Conservation (phyloP, 768 basidiomycete genomes). For the Pleurotus pulmonarius region DNA sequence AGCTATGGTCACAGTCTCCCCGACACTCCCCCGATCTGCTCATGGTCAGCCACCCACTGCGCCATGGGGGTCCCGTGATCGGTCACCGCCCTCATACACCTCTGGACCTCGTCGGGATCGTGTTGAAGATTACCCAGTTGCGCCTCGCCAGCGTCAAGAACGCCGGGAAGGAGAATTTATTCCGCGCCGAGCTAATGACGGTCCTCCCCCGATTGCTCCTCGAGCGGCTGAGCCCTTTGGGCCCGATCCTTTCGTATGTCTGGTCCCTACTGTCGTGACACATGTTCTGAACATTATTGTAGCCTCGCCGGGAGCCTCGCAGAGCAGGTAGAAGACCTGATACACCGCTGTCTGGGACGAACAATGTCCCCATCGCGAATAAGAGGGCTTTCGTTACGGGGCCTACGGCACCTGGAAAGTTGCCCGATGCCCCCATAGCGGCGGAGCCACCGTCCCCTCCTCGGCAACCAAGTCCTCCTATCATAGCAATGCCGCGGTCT, state of each 20-base stretch:
- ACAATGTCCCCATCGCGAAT: conserved; percentile 34
- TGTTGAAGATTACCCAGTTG: background rate
- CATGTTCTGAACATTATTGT: background rate
- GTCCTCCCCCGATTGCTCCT: conserved; percentile 1
- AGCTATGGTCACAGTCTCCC: conserved; percentile 20
- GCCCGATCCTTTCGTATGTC: background rate
- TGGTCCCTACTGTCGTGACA: no score
- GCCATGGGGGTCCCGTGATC: background rate
- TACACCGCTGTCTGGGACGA: conserved; percentile 27
- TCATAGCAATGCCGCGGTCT: no score
- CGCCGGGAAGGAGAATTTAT: background rate
- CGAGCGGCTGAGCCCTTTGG: background rate
- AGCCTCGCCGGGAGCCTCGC: conserved; percentile 16
- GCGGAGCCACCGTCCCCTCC: no score
- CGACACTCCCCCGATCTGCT: background rate
- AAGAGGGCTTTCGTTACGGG: conserved; percentile 15
- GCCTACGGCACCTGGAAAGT: conserved; percentile 8
- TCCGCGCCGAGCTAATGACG: background rate
- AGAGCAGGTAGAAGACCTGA: conserved; percentile 17
- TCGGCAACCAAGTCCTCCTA: no score
- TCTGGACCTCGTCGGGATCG: background rate
- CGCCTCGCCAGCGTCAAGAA: background rate
- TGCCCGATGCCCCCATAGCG: background rate
- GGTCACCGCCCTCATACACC: conserved; percentile 9
- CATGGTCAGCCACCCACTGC: background rate